Evolutionary conservation across 345 rosid genomes (phyloP), one percentile per base, ranked within the genome.

Genomic region (Geranium rotundifolium): DNA sequence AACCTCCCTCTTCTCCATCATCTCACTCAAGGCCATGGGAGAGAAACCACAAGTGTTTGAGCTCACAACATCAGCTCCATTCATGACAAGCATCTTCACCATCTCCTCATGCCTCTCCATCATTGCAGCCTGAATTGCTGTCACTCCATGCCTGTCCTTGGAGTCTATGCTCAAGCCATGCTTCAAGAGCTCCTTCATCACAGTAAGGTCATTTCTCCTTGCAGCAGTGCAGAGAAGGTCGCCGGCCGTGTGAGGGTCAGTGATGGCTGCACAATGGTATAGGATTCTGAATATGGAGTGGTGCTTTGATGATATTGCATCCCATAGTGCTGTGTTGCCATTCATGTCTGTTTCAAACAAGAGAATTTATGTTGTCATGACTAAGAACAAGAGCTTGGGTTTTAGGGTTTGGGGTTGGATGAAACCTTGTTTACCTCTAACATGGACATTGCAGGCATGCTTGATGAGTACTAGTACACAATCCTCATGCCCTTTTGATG

Each of bases 401-500:
- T 8, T 4, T 34, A 34, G 10, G 41, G 10, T 34, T 34, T 34
- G 41, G 10, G 41, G 41, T 4, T 34, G 6, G 14, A 18, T 29
- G 12, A 29, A 50, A 17, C 17, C 18, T 19, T 5, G 17, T 29
- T 64, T 79, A 88, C 96, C 98, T 81, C 74, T 71, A 30, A 79
- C 55, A 62, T 82, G 85, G 18, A 85, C 76, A 75, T 86, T 85
- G 82, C 96, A 88, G 52, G 87, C 90, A 65, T 88, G 84, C 73
- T 76, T 83, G 19, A 91, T 69, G 58, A 91, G 90, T 71, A 84
- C 86, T 56, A 69, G 52, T 8, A 88, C 91, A 79, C 91, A 88
- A 17, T 88, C 95, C 72, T 86, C 96, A 56, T 85, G 87, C 65
- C 98, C 98, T 69, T 72, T 78, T 2, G 91, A 81, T 71, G 96